Evolutionary conservation across 2,329 filamentous ascomycete genomes (phyloP).

Genomic region (Paracoccidioides lutzii): DNA sequence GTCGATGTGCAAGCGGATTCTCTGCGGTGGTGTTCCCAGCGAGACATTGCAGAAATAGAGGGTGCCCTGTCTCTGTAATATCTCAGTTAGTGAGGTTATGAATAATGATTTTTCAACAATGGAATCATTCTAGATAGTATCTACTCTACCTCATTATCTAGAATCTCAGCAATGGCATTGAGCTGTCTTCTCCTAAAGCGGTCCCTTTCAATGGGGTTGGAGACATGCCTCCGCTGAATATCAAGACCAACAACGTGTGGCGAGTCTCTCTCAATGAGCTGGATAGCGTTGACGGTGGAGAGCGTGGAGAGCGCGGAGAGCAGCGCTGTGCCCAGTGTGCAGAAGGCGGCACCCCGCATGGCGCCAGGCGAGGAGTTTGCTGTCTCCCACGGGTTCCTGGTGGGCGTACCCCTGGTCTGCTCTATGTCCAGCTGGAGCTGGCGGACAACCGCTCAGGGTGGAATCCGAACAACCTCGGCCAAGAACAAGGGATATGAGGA

Average conservation of each 20-base stretch:
- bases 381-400: neutral
- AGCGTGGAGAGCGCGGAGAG: neutral
- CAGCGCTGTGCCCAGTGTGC: slow-evolving; percentile 5
- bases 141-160: slow-evolving; percentile 41
- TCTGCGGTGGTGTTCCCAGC: slow-evolving; percentile 45
- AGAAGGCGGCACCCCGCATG: slow-evolving; percentile 6
- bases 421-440: too few relatives aligned
- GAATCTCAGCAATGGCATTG: slow-evolving; percentile 32
- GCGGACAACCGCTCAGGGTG: too few relatives aligned
- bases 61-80: slow-evolving; percentile 31
- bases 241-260: slow-evolving; percentile 38
- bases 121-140: neutral
- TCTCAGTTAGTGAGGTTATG: neutral
- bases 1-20: slow-evolving; percentile 45
- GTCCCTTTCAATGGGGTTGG: slow-evolving; percentile 36
- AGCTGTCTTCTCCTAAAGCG: slow-evolving; percentile 31
- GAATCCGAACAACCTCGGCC: too few relatives aligned
- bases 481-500: too few relatives aligned
- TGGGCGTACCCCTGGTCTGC: too few relatives aligned
- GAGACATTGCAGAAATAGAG: slow-evolving; percentile 47
- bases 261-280: slow-evolving; percentile 21
- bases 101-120: neutral
- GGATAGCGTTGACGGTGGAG: slow-evolving; percentile 13
- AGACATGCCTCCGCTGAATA: slow-evolving; percentile 37
- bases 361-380: neutral